Conservation (phyloP, 2,329 filamentous ascomycete species). For the Diaporthe caulivora region DNA sequence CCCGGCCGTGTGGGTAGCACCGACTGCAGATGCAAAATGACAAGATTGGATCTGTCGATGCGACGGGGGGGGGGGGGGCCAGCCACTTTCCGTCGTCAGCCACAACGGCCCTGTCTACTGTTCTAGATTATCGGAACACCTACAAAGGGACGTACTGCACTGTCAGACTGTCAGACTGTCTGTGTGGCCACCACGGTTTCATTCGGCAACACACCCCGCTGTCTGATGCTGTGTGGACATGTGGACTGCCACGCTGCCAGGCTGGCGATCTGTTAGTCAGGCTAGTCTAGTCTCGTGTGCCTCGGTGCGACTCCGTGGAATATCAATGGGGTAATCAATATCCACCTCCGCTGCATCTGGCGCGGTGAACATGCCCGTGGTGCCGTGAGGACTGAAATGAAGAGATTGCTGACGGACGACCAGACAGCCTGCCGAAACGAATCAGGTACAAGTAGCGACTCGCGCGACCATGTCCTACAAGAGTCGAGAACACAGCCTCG, state of each 20-base stretch:
- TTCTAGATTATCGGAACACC: no score
- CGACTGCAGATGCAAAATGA: neutral
- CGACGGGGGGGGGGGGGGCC: neutral
- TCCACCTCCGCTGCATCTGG: neutral
- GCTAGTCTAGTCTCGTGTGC: neutral
- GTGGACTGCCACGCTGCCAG: no score
- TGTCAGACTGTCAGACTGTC: neutral
- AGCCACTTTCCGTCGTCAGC: neutral
- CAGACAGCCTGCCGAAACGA: constrained; percentile 5
- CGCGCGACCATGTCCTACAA: neutral
- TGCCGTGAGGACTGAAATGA: neutral
- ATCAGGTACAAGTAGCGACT: neutral
- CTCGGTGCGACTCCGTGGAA: neutral
- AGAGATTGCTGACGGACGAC: neutral
- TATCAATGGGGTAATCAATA: constrained; percentile 23
- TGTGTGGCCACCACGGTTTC: constrained; percentile 4
- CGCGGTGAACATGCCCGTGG: constrained; percentile 14
- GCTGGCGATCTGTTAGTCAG: neutral
- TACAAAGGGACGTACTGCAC: neutral
- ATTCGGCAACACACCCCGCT: constrained; percentile 13
- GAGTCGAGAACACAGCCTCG: neutral
- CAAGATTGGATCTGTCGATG: neutral
- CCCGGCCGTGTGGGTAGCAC: constrained; percentile 13
- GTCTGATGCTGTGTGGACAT: neutral
- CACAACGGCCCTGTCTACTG: neutral